These are phyloP conservation scores for Bertia moriformis DNA, from an alignment of 2,329 filamentous ascomycete genomes.

Conservation along the genomic window DNA sequence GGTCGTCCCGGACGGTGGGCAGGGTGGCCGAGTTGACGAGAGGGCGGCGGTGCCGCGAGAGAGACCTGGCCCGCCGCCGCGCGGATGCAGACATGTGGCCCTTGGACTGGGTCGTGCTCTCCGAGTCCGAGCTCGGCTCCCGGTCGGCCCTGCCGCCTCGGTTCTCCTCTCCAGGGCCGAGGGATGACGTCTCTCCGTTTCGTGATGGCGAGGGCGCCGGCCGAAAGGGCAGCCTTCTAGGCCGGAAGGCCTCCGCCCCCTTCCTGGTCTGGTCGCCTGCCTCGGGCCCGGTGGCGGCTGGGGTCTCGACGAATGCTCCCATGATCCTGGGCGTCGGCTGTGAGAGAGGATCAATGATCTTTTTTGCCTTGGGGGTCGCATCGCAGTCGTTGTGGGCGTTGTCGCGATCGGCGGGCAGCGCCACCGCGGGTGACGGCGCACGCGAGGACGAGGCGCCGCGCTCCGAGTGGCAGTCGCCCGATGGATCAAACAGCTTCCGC, in stretches of 20 bases:
- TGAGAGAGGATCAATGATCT: slow-evolving; percentile 24
- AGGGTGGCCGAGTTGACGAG: slow-evolving; percentile 40
- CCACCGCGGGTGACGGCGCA: slow-evolving; percentile 30
- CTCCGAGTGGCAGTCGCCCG: slow-evolving; percentile 38
- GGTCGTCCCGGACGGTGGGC: slow-evolving; percentile 38
- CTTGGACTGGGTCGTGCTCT: not conserved
- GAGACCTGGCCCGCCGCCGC: slow-evolving; percentile 18
- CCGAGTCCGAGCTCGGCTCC: not conserved
- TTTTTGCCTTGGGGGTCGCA: slow-evolving; percentile 30
- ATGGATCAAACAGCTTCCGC: slow-evolving; percentile 38
- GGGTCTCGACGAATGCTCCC: slow-evolving; percentile 42
- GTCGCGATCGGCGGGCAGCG: slow-evolving; percentile 12
- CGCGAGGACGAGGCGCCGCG: slow-evolving; percentile 35
- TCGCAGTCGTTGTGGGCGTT: slow-evolving; percentile 14
- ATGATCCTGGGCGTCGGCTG: slow-evolving; percentile 37
- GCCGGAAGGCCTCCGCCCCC: slow-evolving; percentile 5
- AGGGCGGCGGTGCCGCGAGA: slow-evolving; percentile 28
- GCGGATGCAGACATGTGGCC: too few species aligned
- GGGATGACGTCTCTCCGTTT: not conserved
- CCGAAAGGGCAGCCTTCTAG: not conserved
- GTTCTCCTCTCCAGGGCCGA: not conserved
- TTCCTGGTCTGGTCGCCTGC: slow-evolving; percentile 6
- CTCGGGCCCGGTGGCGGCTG: slow-evolving; percentile 23
- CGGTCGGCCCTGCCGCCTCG: not conserved
- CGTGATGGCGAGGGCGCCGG: not conserved